These are phyloP conservation scores for Neopestalotiopsis sp. DNA, from an alignment of 2,329 filamentous ascomycete species.

Conservation along the genomic window DNA sequence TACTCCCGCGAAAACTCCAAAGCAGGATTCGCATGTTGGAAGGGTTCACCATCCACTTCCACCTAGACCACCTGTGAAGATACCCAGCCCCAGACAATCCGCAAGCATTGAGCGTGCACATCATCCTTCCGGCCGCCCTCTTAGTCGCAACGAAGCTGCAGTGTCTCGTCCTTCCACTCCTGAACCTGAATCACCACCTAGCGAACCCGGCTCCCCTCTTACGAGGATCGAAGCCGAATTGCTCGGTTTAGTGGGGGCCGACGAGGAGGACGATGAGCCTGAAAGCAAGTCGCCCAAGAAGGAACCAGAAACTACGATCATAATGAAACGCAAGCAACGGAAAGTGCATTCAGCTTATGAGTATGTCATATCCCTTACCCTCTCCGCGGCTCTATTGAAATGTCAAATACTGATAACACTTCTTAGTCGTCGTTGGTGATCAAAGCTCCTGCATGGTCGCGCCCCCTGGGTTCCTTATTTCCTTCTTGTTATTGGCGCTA, in stretches of 20 bases:
- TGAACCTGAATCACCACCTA: conserved; percentile 19
- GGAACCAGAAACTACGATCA: background rate
- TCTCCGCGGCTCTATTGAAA: background rate
- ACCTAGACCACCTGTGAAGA: background rate
- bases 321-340: conserved; percentile 9
- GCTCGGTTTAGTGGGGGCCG: conserved; percentile 30
- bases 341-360: conserved; percentile 20
- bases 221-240: conserved; percentile 36
- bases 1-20: background rate
- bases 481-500: background rate
- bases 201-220: conserved; percentile 32
- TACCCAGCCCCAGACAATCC: conserved; percentile 18
- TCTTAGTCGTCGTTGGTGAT: conserved; percentile 18
- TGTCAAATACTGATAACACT: background rate
- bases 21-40: background rate
- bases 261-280: conserved; percentile 29
- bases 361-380: conserved; percentile 7
- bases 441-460: background rate
- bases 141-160: conserved; percentile 9
- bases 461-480: background rate
- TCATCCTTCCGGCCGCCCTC: conserved; percentile 18
- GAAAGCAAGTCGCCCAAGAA: conserved; percentile 26
- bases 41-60: background rate
- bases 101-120: conserved; percentile 18
- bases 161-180: conserved; percentile 30